A percentile compares a stretch with the other conserved stretches of the same genome.
Evolutionary conservation across 306 rosid genomes (phyloP).

Genomic region (Phaseolus lunatus): DNA sequence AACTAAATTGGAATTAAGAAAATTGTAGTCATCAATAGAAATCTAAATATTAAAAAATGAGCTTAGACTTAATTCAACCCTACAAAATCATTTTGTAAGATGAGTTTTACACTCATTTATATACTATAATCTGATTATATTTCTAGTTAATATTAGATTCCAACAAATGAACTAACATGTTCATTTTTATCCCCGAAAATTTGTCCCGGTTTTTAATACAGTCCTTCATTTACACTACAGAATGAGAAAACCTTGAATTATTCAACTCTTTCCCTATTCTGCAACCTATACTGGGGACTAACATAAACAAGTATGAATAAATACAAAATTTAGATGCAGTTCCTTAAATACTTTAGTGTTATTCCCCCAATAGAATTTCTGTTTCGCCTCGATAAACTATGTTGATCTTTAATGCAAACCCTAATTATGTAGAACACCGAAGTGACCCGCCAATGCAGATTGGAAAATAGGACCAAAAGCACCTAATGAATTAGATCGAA

Average conservation of each 20-base stretch:
- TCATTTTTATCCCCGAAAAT: not conserved
- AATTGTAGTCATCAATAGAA: slow-evolving; percentile 3
- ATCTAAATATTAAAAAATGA: not conserved
- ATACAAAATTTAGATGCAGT: not conserved
- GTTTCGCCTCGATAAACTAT: not conserved
- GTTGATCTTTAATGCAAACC: not conserved
- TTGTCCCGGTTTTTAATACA: slow-evolving; percentile 6
- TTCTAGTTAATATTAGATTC: not conserved
- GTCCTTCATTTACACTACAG: slow-evolving; percentile 10
- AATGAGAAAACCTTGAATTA: not conserved
- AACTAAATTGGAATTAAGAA: slow-evolving; percentile 2
- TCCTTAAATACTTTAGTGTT: not conserved
- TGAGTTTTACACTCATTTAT: no score
- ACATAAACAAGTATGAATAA: not conserved
- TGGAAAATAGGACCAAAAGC: not conserved
- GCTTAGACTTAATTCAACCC: no score
- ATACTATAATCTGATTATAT: no score
- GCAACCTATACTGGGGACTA: not conserved
- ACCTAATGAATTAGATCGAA: not conserved
- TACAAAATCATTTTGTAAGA: no score
- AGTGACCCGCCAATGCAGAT: not conserved
- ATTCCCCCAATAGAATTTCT: not conserved
- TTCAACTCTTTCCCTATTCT: not conserved
- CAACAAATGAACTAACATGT: no score
- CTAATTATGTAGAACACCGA: not conserved